phyloP scores from a whole-genome alignment of 768 basidiomycete species.

The Tulasnella sp. region DNA sequence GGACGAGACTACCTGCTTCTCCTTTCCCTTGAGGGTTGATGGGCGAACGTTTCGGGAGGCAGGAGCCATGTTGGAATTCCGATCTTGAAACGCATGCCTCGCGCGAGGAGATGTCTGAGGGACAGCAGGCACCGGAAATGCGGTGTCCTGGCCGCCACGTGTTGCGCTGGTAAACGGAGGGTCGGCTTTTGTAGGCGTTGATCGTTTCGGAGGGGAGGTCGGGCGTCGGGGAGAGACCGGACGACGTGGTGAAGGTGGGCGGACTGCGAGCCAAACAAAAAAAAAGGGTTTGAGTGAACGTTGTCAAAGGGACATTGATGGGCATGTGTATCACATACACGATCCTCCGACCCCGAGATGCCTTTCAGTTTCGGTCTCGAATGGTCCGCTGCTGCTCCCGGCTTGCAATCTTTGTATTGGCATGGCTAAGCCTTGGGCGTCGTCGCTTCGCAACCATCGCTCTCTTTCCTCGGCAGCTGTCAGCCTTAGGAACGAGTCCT shows the following conservation, averaged over 20 bases:
- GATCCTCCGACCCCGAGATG: neutral
- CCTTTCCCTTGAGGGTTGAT: constrained; percentile 10
- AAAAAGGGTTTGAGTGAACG: neutral
- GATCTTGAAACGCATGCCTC: neutral
- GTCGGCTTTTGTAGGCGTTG: neutral
- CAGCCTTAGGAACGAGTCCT: constrained; percentile 23
- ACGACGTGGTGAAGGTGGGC: constrained; percentile 24
- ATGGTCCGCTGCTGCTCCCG: neutral
- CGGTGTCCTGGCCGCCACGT: neutral
- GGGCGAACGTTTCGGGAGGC: neutral
- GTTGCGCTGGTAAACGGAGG: neutral
- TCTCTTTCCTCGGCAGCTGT: constrained; percentile 28
- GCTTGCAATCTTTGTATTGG: constrained; percentile 9
- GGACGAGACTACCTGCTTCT: constrained; percentile 6
- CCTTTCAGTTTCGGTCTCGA: neutral
- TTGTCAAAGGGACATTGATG: neutral
- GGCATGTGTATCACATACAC: neutral
- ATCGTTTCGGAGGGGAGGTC: neutral
- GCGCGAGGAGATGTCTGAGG: neutral
- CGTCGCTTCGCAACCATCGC: constrained; percentile 22
- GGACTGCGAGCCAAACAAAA: neutral
- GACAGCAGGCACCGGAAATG: neutral
- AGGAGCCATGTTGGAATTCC: neutral
- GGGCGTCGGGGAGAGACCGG: neutral
- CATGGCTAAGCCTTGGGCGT: constrained; percentile 11